Percentiles rank a stretch among this genome's conserved stretches.
These are phyloP conservation scores for Neocatenulostroma microsporum DNA, from an alignment of 2,329 filamentous ascomycete genomes.

Conservation along the genomic window DNA sequence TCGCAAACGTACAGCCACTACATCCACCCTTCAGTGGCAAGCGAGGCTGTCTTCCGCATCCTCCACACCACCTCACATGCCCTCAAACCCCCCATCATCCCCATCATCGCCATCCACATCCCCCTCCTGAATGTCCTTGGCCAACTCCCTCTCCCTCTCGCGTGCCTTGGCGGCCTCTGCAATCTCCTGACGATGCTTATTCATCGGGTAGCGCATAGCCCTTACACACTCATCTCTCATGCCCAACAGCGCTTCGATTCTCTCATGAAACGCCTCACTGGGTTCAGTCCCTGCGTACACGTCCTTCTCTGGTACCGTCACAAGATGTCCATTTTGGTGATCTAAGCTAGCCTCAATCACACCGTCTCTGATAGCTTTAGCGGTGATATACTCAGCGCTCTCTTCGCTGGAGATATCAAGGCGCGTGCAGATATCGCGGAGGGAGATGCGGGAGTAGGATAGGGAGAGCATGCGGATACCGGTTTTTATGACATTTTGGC, in stretches of 20 bases:
- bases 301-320: constrained; percentile 93
- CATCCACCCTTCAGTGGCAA: too few species aligned
- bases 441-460: constrained; percentile 92
- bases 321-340: constrained; percentile 93
- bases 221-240: constrained; percentile 98
- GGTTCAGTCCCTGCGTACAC: constrained; percentile 94
- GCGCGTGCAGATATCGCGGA: constrained; percentile 94
- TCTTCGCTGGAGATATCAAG: constrained; percentile 91
- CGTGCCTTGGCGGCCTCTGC: constrained; percentile 99
- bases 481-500: constrained; percentile 99
- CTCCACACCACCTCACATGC: constrained; percentile 65
- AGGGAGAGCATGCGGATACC: constrained; percentile 99
- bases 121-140: constrained; percentile 97
- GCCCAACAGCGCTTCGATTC: constrained; percentile 82
- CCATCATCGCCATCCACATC: constrained; percentile 96
- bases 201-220: constrained; percentile 99
- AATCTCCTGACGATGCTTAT: constrained; percentile 91
- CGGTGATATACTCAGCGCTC: constrained; percentile 97
- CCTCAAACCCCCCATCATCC: constrained; percentile 82
- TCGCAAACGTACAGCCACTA: too few species aligned
- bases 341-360: constrained; percentile 87
- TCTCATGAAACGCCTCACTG: constrained; percentile 94
- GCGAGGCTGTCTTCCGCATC: too few species aligned
- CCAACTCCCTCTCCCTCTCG: constrained; percentile 90
- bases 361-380: constrained; percentile 94